These are phyloP conservation scores for Fusarium udum DNA, from an alignment of 2,329 filamentous ascomycete genomes.

Conservation along the genomic window DNA sequence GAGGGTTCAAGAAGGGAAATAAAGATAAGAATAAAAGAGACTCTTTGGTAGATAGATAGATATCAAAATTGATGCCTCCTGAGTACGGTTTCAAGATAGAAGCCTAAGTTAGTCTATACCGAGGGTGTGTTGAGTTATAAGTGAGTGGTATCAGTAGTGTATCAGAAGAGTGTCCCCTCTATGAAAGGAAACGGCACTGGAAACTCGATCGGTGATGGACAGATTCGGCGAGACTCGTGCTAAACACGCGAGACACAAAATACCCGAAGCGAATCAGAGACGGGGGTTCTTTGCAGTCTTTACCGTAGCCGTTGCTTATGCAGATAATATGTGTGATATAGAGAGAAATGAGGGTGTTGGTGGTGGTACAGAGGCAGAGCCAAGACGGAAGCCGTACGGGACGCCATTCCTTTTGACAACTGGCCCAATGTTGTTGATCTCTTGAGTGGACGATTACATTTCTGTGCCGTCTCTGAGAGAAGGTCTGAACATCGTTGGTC, in stretches of 20 bases:
- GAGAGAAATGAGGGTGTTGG: neutral
- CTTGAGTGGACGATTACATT: neutral
- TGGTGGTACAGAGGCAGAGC: neutral
- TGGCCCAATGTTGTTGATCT: neutral
- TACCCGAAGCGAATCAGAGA: conserved; percentile 14
- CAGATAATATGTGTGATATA: neutral
- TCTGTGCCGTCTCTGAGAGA: conserved; percentile 9
- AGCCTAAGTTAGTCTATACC: neutral
- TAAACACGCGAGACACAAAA: conserved; percentile 12
- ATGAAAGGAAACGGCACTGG: conserved; percentile 6
- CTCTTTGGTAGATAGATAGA: conserved; percentile 14
- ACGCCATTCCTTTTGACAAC: conserved; percentile 23
- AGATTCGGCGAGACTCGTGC: conserved; percentile 20
- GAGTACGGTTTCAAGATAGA: conserved; percentile 4
- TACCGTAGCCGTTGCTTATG: neutral
- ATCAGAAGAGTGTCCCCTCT: conserved; percentile 23
- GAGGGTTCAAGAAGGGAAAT: neutral
- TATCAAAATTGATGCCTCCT: neutral
- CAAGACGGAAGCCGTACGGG: conserved; percentile 16
- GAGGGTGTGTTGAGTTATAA: conserved; percentile 27
- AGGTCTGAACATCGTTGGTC: conserved; percentile 17
- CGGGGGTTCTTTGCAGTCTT: neutral
- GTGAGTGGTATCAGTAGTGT: conserved; percentile 32
- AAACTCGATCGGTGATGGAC: conserved; percentile 17
- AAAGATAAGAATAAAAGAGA: neutral